Evolutionary conservation across 2,329 filamentous ascomycete species (phyloP).

Genomic region (Chrysoporthe puriensis): DNA sequence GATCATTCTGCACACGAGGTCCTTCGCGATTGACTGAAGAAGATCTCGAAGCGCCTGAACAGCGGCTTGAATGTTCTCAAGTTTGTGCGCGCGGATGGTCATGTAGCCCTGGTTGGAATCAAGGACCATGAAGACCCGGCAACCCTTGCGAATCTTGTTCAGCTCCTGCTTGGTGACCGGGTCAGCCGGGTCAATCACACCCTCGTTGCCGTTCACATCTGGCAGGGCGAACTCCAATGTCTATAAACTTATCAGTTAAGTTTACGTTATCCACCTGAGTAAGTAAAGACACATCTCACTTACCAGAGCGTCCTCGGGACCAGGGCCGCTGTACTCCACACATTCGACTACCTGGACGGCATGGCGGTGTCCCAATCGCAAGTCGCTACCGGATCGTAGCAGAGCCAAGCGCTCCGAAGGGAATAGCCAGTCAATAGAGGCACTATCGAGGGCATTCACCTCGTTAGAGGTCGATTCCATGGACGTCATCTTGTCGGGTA

Average conservation of each 20-base stretch:
- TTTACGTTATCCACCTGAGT: background rate
- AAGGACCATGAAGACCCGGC: constrained; percentile 13
- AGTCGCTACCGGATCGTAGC: background rate
- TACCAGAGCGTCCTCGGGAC: background rate
- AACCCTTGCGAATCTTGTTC: constrained; percentile 11
- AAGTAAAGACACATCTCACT: too few relatives aligned
- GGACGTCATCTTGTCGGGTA: background rate
- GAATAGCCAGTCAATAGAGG: background rate
- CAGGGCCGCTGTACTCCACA: background rate
- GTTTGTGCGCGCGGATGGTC: background rate
- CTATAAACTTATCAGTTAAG: constrained; percentile 6
- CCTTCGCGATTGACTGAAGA: constrained; percentile 14
- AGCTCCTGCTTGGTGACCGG: constrained; percentile 7
- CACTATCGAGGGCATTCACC: too few relatives aligned
- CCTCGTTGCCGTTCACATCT: constrained; percentile 5
- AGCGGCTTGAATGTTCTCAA: constrained; percentile 12
- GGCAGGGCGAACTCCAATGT: constrained; percentile 17
- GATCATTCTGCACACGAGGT: constrained; percentile 6
- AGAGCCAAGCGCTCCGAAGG: constrained; percentile 1
- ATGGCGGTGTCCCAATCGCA: background rate
- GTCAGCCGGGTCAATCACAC: constrained; percentile 17
- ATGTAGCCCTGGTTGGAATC: constrained; percentile 2
- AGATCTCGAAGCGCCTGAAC: constrained; percentile 16
- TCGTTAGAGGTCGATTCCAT: background rate
- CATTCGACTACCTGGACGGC: background rate